Evolutionary conservation across 176 grass and related monocot genomes (phyloP).

Genomic region (Oryza australiensis): DNA sequence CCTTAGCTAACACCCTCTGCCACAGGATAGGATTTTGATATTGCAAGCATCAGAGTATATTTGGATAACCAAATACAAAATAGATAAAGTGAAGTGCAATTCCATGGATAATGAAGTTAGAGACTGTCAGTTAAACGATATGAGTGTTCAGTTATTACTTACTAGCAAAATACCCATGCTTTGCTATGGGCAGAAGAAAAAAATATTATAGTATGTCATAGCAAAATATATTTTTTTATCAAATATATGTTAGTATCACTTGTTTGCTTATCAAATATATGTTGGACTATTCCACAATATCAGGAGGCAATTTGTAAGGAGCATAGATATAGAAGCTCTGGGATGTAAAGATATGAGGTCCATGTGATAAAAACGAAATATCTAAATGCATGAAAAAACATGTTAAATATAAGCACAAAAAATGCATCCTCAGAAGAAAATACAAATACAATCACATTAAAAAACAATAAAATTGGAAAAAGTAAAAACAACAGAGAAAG

Average conservation of each 20-base stretch:
- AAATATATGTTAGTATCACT: too few relatives aligned
- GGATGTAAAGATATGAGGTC: not conserved
- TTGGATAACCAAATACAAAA: slow-evolving; percentile 19
- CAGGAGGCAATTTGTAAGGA: too few relatives aligned
- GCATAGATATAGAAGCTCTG: too few relatives aligned
- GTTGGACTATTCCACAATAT: too few relatives aligned
- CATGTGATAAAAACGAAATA: not conserved
- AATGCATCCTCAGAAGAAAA: slow-evolving; percentile 9
- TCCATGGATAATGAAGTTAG: slow-evolving; percentile 12
- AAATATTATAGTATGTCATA: too few relatives aligned
- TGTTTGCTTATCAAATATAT: too few relatives aligned
- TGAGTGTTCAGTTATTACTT: not conserved
- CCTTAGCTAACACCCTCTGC: slow-evolving; percentile 78
- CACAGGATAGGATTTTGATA: slow-evolving; percentile 28
- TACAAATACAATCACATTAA: not conserved
- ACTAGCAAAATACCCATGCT: too few relatives aligned
- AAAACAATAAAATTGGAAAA: not conserved
- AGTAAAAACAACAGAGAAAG: not conserved
- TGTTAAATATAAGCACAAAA: slow-evolving; percentile 23
- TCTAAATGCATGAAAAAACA: slow-evolving; percentile 15
- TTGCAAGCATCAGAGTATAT: slow-evolving; percentile 26
- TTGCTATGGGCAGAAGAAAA: too few relatives aligned
- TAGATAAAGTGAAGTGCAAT: slow-evolving; percentile 18
- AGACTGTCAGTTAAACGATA: slow-evolving; percentile 27
- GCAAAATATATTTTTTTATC: too few relatives aligned